These are phyloP conservation scores for Escallonia herrerae DNA, from an alignment of 129 eudicot genomes.

Conservation along the genomic window DNA sequence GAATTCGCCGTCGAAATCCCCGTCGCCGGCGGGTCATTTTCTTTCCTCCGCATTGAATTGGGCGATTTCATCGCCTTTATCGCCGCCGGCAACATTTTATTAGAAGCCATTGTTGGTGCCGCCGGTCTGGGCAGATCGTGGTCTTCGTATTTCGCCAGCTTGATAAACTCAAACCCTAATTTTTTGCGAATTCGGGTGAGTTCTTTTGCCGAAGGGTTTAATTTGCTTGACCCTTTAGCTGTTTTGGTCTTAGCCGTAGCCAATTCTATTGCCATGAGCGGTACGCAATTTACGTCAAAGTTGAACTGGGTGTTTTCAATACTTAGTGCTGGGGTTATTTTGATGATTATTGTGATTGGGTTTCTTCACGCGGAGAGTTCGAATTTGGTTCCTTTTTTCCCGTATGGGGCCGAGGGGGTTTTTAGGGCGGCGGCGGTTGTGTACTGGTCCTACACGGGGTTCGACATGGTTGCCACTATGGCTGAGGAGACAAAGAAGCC, in stretches of 20 bases:
- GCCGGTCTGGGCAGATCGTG: conserved; percentile 80
- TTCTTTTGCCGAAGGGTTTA: conserved; percentile 63
- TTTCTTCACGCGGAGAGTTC: conserved; percentile 39
- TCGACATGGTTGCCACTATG: conserved; percentile 86
- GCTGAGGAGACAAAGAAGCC: conserved; percentile 79
- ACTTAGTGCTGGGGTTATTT: conserved; percentile 37
- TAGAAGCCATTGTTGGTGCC: conserved; percentile 73
- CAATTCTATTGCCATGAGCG: conserved; percentile 60
- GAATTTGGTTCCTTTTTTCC: conserved; percentile 62
- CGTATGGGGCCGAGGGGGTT: conserved; percentile 59
- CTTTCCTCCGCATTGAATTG: conserved; percentile 61
- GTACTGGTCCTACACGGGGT: conserved; percentile 82
- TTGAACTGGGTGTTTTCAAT: conserved; percentile 52
- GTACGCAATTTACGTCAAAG: conserved; percentile 50
- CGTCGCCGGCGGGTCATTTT: conserved; percentile 75
- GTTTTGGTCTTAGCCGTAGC: conserved; percentile 38
- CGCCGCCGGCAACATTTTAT: conserved; percentile 72
- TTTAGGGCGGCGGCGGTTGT: conserved; percentile 80
- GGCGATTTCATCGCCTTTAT: conserved; percentile 82
- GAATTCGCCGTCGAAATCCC: conserved; percentile 87
- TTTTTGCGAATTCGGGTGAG: conserved; percentile 37
- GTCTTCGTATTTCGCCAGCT: conserved; percentile 70
- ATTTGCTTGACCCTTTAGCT: conserved; percentile 72
- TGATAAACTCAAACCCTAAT: conserved; percentile 51
- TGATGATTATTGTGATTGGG: conserved; percentile 62